Conservation (phyloP, 306 rosid genomes). For the Prunus dulcis region DNA sequence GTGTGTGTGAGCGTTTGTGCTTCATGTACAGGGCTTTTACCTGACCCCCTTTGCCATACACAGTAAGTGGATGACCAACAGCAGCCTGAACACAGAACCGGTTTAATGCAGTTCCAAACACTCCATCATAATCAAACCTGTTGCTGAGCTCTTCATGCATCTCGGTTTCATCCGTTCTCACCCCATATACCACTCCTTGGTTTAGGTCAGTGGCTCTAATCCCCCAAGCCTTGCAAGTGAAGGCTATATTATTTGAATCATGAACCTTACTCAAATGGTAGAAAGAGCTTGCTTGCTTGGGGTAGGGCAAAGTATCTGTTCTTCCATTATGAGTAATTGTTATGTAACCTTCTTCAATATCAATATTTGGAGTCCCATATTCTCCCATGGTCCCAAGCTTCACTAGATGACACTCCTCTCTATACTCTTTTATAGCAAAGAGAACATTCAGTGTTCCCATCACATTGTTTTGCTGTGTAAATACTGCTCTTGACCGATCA, state of each 20-base stretch:
- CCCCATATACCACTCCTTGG: slow-evolving; percentile 96
- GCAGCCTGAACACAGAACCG: slow-evolving; percentile 99
- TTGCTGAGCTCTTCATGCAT: slow-evolving; percentile 81
- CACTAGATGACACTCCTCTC: slow-evolving; percentile 85
- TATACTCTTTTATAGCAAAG: slow-evolving; percentile 86
- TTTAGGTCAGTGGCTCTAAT: slow-evolving; percentile 93
- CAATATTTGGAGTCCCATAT: slow-evolving; percentile 96
- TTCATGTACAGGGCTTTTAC: slow-evolving; percentile 31
- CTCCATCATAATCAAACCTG: slow-evolving; percentile 89
- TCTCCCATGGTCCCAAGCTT: slow-evolving; percentile 99
- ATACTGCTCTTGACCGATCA: slow-evolving; percentile 90
- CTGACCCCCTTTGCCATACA: slow-evolving; percentile 99
- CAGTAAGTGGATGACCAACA: slow-evolving; percentile 94
- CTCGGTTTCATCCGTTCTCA: slow-evolving; percentile 77
- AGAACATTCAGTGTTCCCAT: slow-evolving; percentile 91
- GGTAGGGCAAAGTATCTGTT: slow-evolving; percentile 89
- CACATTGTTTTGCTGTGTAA: slow-evolving; percentile 87
- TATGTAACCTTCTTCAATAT: slow-evolving; percentile 95
- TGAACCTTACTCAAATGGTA: slow-evolving; percentile 97
- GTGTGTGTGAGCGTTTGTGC: not conserved
- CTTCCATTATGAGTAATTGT: slow-evolving; percentile 96
- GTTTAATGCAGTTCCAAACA: slow-evolving; percentile 93
- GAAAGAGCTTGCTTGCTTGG: slow-evolving; percentile 97
- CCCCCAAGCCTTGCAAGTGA: slow-evolving; percentile 99
- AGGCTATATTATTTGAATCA: slow-evolving; percentile 92